Base-by-base conservation (phyloP, 805 yeast genomes). In the Isabelozyma gotoi region DNA sequence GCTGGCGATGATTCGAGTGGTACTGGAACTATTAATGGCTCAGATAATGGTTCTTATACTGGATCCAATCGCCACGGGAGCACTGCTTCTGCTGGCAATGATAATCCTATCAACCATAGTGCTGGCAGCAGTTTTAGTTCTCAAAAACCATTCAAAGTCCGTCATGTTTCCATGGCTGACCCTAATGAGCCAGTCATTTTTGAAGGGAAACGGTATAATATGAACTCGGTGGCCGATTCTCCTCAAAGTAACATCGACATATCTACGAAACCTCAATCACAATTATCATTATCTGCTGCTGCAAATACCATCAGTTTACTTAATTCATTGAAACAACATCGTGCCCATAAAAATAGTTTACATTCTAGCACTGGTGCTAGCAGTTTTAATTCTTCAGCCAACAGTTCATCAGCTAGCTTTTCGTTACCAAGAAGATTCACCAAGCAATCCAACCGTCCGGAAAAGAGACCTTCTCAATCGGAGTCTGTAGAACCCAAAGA, bases 91-190 rank as follows among this genome's bases (percentile, higher is more conserved):
- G n/a, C n/a, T n/a, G n/a, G n/a, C n/a, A n/a, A n/a, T n/a, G n/a
- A n/a, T n/a, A n/a, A n/a, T n/a, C n/a, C 29, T 24, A n/a, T 10
- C 6, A 3, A 10, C 8, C 29, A 47, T 39, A 50, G 38, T 35
- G 42, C 48, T 7, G 29, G 2, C 29, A 24, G n/a, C n/a, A n/a
- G n/a, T n/a, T n/a, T n/a, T n/a, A 45, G 48, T 12, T 34, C 50
- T 12, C 33, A 36, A 4, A 44, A 41, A 24, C 53, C 57, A 7
- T 18, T 41, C 7, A 46, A 53, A 32, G 44, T 50, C 14, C 44
- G 60, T 38, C 60, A 56, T 36, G 37, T 42, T 35, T 56, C 60
- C 7, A 36, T 44, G 4, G 47, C 48, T 7, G 60, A 54, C 32
- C 53, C 56, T 7, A 47, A 48, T 37, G 56, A 51, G 21, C 51